Percentiles rank a stretch among this genome's conserved stretches.
phyloP scores from a whole-genome alignment of 2,329 filamentous ascomycete species.

The Didymella arachidicola region DNA sequence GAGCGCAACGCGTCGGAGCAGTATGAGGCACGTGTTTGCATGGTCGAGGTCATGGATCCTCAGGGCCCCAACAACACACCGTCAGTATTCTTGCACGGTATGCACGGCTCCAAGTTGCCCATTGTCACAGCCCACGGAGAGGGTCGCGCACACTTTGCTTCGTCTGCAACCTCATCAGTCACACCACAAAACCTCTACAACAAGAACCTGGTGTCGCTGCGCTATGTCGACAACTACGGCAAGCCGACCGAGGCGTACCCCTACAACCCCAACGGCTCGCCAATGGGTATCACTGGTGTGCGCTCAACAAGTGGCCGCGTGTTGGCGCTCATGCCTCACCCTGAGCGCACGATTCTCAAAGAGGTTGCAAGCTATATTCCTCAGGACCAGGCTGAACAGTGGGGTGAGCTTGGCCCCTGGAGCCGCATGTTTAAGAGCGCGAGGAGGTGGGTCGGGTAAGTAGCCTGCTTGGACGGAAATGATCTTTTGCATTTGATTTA shows the following conservation, averaged over 20 bases:
- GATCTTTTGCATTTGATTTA: conserved; percentile 10
- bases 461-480: background rate
- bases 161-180: conserved; percentile 49
- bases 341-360: conserved; percentile 84
- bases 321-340: conserved; percentile 91
- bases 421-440: conserved; percentile 85
- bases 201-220: conserved; percentile 75
- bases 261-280: conserved; percentile 87
- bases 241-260: conserved; percentile 83
- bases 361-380: conserved; percentile 81
- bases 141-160: conserved; percentile 71
- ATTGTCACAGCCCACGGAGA: conserved; percentile 93
- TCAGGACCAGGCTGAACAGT: conserved; percentile 65
- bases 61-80: conserved; percentile 49
- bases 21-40: conserved; percentile 86
- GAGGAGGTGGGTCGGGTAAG: conserved; percentile 80
- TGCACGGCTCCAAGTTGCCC: conserved; percentile 81
- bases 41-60: conserved; percentile 79
- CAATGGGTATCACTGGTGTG: conserved; percentile 81
- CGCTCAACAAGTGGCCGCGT: conserved; percentile 80
- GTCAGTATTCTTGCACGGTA: conserved; percentile 89
- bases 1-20: conserved; percentile 85
- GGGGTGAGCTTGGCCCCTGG: conserved; percentile 88
- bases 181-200: conserved; percentile 63
- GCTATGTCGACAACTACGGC: conserved; percentile 85